Evolutionary conservation across 1,284 basidiomycete species (phyloP), one percentile per base, ranked within the genome.

Genomic region (Cryptococcus depauperatus): DNA sequence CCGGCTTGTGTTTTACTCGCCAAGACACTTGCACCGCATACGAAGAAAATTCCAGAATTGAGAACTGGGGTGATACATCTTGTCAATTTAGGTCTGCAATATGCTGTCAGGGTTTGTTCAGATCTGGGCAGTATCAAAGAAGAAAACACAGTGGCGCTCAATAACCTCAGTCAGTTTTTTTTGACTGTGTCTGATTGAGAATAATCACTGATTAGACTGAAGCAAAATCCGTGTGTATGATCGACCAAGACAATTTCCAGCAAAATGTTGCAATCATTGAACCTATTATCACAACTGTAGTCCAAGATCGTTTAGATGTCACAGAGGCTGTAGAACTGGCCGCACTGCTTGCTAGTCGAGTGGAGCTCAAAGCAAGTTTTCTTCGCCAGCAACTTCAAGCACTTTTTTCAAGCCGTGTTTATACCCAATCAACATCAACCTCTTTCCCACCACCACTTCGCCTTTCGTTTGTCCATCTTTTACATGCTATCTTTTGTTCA

Each of bases 401-500:
- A 5, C 47, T 68, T 19, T 47, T 59, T 27, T 38, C 47, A 8
- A 52, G 47, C 14, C 21, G 50, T 76, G 82, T 82, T 79, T 28
- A 74, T 75, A 25, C 47, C 37, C 22, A 44, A 46, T 52, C 52
- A 16, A 46, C 48, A 76, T 47, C 60, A 82, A 13, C 83, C 82
- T 70, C 77, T 69, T 40, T 73, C 81, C 48, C 66, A 83, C 10
- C 81, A 82, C 47, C 66, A 83, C 54, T 68, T 72, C 10, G 72
- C 76, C 18, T 73, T 51, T 73, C 71, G 2, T 66, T 85, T 29
- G 68, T 82, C 23, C 59, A 71, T 29, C 67, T 86, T 1, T 67
- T 90, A 2, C 75, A 80, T 44, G 67, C 70, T 1, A 73, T 92
- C 3, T 92, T 91, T 72, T 66, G 77, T 45, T 75, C 82, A 11